phyloP scores from a whole-genome alignment of 73 alveolate genomes.

The Paramecium tetraurelia region DNA sequence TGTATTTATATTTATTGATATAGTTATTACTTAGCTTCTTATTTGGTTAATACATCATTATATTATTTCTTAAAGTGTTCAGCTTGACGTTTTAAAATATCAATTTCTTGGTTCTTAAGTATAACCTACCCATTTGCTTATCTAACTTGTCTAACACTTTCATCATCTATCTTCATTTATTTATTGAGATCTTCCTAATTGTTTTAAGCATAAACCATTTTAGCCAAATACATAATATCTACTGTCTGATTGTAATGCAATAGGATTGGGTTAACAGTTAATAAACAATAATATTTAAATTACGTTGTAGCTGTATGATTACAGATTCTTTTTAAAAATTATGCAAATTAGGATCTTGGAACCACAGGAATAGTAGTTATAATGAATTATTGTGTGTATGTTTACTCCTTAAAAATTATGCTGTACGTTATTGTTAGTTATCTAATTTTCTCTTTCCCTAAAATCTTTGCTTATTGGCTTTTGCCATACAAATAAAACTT shows the following conservation, averaged over 20 bases:
- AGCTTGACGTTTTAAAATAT: not conserved
- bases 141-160: not conserved
- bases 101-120: not conserved
- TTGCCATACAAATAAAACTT: constrained; percentile 1
- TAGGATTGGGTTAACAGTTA: not conserved
- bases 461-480: not conserved
- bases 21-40: not conserved
- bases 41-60: not conserved
- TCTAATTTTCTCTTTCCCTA: not conserved
- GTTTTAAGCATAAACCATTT: not conserved
- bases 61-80: not conserved
- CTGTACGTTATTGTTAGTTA: not conserved
- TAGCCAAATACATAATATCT: not conserved
- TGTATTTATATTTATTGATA: not conserved
- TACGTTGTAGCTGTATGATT: not conserved
- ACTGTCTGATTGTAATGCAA: not conserved
- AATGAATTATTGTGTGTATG: not conserved
- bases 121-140: not conserved
- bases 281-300: not conserved
- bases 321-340: not conserved
- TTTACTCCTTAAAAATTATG: not conserved
- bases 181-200: not conserved
- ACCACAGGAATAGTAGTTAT: not conserved
- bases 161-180: constrained; percentile 10
- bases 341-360: not conserved